These are phyloP conservation scores for Albugo candida DNA, from an alignment of 352 stramenopile genomes.

Conservation along the genomic window DNA sequence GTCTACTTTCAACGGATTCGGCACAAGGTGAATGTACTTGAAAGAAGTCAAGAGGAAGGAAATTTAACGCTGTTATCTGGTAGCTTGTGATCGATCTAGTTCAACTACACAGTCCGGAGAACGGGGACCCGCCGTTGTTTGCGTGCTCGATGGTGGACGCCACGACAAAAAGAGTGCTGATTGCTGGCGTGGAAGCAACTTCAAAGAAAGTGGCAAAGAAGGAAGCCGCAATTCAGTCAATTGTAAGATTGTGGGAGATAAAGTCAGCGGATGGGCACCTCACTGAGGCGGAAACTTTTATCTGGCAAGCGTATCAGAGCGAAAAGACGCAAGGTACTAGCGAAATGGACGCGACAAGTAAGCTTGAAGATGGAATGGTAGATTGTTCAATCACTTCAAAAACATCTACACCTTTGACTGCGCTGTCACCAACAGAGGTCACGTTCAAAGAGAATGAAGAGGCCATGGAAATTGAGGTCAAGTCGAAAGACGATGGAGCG, in stretches of 20 bases:
- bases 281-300: conserved; percentile 68
- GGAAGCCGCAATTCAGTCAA: conserved; percentile 30
- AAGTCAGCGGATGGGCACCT: conserved; percentile 26
- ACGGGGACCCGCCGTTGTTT: conserved; percentile 37
- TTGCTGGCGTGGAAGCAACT: conserved; percentile 22
- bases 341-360: too few species aligned
- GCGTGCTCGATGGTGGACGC: conserved; percentile 29
- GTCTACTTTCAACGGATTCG: conserved; percentile 51
- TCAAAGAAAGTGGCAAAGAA: conserved; percentile 64
- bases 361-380: too few species aligned
- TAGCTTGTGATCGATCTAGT: conserved; percentile 28
- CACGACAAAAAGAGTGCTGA: conserved; percentile 18
- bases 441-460: conserved; percentile 17
- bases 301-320: conserved; percentile 19
- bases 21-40: conserved; percentile 14
- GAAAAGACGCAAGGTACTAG: conserved; percentile 13
- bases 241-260: conserved; percentile 54
- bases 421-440: conserved; percentile 7
- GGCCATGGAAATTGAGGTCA: conserved; percentile 3
- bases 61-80: not conserved
- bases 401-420: too few species aligned
- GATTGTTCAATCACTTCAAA: too few species aligned
- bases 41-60: not conserved
- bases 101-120: conserved; percentile 20
- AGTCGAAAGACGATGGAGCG: conserved; percentile 17